A percentile compares a stretch with the other conserved stretches of the same genome.
phyloP scores from a whole-genome alignment of 257 asterid genomes.

The Jasminum sambac region DNA sequence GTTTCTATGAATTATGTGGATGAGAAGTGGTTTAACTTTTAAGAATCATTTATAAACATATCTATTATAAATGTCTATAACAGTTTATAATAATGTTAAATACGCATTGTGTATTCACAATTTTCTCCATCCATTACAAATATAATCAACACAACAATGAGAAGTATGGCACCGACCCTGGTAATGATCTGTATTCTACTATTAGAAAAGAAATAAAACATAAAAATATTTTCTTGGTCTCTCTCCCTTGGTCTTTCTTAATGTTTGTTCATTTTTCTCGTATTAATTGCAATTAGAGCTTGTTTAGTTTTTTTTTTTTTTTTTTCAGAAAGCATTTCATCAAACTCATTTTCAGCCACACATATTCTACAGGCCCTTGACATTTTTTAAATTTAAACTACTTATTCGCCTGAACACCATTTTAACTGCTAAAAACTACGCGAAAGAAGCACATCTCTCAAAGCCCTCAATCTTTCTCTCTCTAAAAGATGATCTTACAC shows the following conservation, averaged over 20 bases:
- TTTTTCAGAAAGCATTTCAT: no score
- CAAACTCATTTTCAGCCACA: no score
- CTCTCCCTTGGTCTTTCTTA: not conserved
- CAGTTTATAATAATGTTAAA: no score
- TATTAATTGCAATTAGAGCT: not conserved
- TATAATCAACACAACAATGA: not conserved
- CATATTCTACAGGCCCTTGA: no score
- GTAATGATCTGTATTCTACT: not conserved
- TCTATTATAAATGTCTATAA: no score
- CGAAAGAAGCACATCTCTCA: not conserved
- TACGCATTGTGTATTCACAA: not conserved
- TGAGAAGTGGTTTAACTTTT: no score
- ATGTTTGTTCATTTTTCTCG: not conserved
- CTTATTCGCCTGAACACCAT: no score
- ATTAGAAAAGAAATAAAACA: not conserved
- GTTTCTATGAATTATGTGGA: no score
- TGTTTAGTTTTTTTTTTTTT: no score
- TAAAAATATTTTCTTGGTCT: not conserved
- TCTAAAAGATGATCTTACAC: constrained; percentile 16
- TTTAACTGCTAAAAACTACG: no score
- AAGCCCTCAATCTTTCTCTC: not conserved
- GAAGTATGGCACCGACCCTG: not conserved
- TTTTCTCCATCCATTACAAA: not conserved
- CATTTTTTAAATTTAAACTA: no score
- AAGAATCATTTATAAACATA: no score